phyloP scores from a whole-genome alignment of 129 eudicot species.

The Helianthus tuberosus region DNA sequence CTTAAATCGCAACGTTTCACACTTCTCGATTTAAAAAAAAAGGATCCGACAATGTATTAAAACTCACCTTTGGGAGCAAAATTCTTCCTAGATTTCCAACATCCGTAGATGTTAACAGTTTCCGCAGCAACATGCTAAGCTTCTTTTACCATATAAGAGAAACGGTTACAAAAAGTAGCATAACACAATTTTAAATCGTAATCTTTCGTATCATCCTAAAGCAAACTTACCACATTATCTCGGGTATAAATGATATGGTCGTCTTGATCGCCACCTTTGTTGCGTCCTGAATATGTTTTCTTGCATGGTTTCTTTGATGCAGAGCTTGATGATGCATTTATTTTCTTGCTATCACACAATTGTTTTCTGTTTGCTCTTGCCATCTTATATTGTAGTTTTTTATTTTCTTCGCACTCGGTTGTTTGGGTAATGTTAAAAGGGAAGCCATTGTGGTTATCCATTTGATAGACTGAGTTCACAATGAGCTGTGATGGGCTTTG shows the following conservation, averaged over 20 bases:
- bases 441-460: background rate
- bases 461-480: background rate
- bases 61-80: conserved; percentile 36
- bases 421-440: background rate
- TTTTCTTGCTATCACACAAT: conserved; percentile 7
- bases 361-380: conserved; percentile 34
- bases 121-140: conserved; percentile 20
- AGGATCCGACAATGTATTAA: conserved; percentile 1
- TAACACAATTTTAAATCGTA: background rate
- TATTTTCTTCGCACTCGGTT: background rate
- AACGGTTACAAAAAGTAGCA: conserved; percentile 22
- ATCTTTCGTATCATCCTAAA: conserved; percentile 7
- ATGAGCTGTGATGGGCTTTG: background rate
- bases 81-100: conserved; percentile 31
- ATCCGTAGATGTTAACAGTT: conserved; percentile 27
- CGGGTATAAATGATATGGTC: conserved; percentile 8
- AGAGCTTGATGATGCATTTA: background rate
- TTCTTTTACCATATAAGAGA: conserved; percentile 25
- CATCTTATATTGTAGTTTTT: conserved; percentile 1
- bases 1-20: background rate
- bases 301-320: background rate
- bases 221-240: conserved; percentile 29
- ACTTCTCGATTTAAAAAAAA: background rate
- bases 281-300: background rate
- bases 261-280: conserved; percentile 12